Evolutionary conservation across 176 grass and related monocot genomes (phyloP).

Genomic region (Carex cristatella): DNA sequence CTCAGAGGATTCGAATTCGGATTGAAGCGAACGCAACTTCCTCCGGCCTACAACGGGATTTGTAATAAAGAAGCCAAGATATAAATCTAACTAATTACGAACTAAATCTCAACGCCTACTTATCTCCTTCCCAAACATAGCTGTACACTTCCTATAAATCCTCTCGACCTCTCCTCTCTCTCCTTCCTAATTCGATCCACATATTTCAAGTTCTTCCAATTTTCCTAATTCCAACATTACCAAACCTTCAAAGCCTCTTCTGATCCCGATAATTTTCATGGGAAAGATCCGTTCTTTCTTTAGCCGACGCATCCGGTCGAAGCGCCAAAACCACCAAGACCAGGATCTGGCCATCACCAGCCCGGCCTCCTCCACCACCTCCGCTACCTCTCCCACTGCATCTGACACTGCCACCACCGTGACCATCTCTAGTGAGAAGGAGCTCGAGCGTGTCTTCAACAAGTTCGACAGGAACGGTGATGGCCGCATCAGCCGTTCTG

Average conservation of each 20-base stretch:
- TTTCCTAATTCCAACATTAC: not conserved
- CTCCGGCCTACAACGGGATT: not conserved
- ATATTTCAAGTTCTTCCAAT: not conserved
- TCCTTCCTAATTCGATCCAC: not conserved
- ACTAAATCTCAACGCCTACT: not conserved
- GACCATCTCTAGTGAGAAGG: slow-evolving; percentile 28
- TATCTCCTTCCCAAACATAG: not conserved
- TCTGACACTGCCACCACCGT: not conserved
- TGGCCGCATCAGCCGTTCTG: slow-evolving; percentile 66
- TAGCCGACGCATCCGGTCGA: slow-evolving; percentile 42
- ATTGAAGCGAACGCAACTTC: too few species aligned
- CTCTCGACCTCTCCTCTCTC: not conserved
- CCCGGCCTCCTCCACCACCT: not conserved
- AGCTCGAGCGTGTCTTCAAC: slow-evolving; percentile 67
- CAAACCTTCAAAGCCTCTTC: not conserved
- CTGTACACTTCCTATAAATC: not conserved
- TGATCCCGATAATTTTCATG: slow-evolving; percentile 25
- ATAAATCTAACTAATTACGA: not conserved
- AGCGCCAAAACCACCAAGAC: slow-evolving; percentile 2
- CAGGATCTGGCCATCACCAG: not conserved
- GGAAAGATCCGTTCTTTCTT: slow-evolving; percentile 84
- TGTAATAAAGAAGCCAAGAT: not conserved
- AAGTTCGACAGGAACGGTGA: slow-evolving; percentile 97
- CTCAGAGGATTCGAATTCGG: too few species aligned
- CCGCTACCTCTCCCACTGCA: not conserved